Conservation (phyloP, 345 rosid genomes). For the Cochlearia excelsa region DNA sequence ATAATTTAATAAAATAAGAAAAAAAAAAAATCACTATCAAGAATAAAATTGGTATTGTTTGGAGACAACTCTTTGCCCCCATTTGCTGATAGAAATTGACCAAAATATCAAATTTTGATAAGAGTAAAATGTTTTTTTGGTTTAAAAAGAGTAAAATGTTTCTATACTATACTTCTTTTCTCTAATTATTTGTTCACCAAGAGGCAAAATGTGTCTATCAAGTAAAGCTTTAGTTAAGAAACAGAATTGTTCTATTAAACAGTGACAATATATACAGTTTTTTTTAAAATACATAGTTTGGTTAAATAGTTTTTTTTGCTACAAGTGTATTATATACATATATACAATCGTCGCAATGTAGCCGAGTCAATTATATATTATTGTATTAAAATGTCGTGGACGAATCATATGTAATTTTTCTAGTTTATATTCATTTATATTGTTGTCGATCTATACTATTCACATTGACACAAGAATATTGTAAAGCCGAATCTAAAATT, state of each 20-base stretch:
- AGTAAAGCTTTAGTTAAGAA: background rate
- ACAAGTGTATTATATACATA: too few species aligned
- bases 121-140: too few species aligned
- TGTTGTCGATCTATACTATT: too few species aligned
- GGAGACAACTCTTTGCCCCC: constrained; percentile 12
- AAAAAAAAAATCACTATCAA: background rate
- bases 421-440: background rate
- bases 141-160: too few species aligned
- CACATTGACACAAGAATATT: too few species aligned
- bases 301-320: background rate
- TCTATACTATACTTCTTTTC: background rate
- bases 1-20: too few species aligned
- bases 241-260: constrained; percentile 5
- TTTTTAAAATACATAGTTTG: too few species aligned
- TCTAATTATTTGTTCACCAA: constrained; percentile 5
- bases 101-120: constrained; percentile 13
- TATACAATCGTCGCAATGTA: constrained; percentile 8
- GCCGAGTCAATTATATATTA: constrained; percentile 6
- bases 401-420: constrained; percentile 9
- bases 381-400: constrained; percentile 8
- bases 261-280: constrained; percentile 8
- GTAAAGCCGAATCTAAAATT: too few species aligned
- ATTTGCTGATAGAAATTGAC: constrained; percentile 29
- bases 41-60: constrained; percentile 17
- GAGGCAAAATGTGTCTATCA: constrained; percentile 10